Evolutionary conservation across 495 filamentous ascomycete species (phyloP), one percentile per base, ranked within the genome.

Genomic region (Penicillium silybi): DNA sequence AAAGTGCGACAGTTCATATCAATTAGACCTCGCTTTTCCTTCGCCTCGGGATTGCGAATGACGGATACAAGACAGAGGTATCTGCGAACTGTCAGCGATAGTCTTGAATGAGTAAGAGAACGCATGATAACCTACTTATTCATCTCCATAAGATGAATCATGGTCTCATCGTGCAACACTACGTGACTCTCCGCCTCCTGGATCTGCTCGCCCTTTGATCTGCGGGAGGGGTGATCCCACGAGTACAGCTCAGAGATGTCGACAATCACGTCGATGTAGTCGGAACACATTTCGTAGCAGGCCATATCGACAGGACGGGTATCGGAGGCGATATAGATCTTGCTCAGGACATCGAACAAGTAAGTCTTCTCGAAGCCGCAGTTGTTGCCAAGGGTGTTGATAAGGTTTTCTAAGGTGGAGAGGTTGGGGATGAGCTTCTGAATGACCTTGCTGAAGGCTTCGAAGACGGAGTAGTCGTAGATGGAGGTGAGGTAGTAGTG

Each of bases 251-350:
- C 91, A 13, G 87, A 92, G 26, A 97, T 82, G 66, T 98, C 93
- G 44, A 97, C 92, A 50, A 98, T 92, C 40, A 96, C 90, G 66
- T 98, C 92, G 50, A 98, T 95, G 63, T 91, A 98, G 64, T 97
- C 93, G 22, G 88, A 93, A 67, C 95, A 97, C 59, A 97, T 93
- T 73, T 97, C 93, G 66, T 98, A 98, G 65, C 86, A 88, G 17
- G 85, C 84, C 78, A 95, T 90, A 58, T 96, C 90, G 29, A 92
- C 89, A 5, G 95, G 93, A 18, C 86, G 86, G 11, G 87, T 90
- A 64, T 98, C 93, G 9, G 90, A 96, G 4, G 95, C 93, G 50
- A 98, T 95, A 68, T 97, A 98, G 50, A 98, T 96, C 73, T 98
- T 98, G 70, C 88, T 95, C 46, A 93, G 76, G 11, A 96, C 89